These are phyloP conservation scores for Suillus variegatus DNA, from an alignment of 768 basidiomycete species.

Conservation along the genomic window DNA sequence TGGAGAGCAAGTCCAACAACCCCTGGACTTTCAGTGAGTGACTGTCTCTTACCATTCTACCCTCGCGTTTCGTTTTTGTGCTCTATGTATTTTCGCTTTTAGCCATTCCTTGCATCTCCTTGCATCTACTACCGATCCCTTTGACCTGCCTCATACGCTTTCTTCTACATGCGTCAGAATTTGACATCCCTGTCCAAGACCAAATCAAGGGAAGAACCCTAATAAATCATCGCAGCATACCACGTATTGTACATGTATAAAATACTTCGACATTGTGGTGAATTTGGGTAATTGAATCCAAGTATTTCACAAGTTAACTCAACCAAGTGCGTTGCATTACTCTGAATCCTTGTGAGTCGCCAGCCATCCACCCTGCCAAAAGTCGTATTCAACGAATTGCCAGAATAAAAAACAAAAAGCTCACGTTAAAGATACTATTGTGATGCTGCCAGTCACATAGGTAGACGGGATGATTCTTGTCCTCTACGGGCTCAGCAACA, in stretches of 20 bases:
- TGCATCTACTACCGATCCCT: too few species aligned
- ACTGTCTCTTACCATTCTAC: not conserved
- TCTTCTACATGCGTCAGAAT: not conserved
- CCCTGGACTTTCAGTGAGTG: not conserved
- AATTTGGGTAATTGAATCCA: not conserved
- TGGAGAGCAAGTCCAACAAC: not conserved
- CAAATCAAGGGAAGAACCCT: not conserved
- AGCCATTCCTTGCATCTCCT: not conserved
- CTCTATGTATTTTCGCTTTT: not conserved
- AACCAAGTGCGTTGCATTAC: not conserved
- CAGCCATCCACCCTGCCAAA: slow-evolving; percentile 10
- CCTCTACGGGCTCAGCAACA: slow-evolving; percentile 19
- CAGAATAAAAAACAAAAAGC: not conserved
- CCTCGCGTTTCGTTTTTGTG: not conserved
- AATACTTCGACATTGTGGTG: not conserved
- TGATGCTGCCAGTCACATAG: slow-evolving; percentile 27
- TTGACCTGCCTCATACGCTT: not conserved
- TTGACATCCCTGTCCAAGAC: not conserved
- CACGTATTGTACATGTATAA: not conserved
- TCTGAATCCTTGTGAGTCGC: slow-evolving; percentile 2
- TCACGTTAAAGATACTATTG: slow-evolving; percentile 21
- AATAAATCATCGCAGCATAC: not conserved
- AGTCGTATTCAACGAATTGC: not conserved
- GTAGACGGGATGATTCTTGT: slow-evolving; percentile 19
- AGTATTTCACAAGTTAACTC: not conserved